Evolutionary conservation across 169 alveolate genomes (phyloP).

Genomic region (Plasmodium gonderi): DNA sequence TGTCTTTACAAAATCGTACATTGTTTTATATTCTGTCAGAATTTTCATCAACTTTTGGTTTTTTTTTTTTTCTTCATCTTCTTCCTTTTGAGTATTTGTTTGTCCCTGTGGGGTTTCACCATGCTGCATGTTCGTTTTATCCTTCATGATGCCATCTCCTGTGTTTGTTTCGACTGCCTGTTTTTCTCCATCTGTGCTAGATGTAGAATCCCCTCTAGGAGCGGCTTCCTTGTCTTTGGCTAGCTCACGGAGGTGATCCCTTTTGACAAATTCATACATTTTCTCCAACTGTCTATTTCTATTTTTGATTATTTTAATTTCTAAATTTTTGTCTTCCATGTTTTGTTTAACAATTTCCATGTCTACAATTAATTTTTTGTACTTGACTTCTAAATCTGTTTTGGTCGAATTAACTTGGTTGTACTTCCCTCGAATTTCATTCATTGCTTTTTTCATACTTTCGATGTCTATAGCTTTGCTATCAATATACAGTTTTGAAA

Average conservation of each 20-base stretch:
- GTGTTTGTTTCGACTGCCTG: no score
- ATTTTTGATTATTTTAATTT: constrained; percentile 37
- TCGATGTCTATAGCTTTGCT: constrained; percentile 39
- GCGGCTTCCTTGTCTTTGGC: not conserved
- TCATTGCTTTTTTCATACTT: constrained; percentile 20
- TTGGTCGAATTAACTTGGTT: constrained; percentile 27
- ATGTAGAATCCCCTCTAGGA: not conserved
- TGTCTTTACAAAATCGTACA: not conserved
- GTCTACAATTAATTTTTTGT: constrained; percentile 7
- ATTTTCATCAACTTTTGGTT: not conserved
- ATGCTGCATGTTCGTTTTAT: no score
- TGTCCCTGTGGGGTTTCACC: not conserved
- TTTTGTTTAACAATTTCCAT: constrained; percentile 12
- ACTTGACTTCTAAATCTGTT: constrained; percentile 45
- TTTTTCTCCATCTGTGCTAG: not conserved
- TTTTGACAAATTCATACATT: constrained; percentile 31
- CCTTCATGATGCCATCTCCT: no score
- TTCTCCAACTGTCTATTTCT: constrained; percentile 18
- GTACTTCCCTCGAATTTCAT: constrained; percentile 37
- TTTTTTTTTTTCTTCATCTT: not conserved
- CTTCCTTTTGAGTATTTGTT: no score
- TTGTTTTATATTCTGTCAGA: constrained; percentile 7
- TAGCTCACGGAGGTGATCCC: constrained; percentile 9
- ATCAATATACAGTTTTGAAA: constrained; percentile 62
- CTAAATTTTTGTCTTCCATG: constrained; percentile 41